phyloP scores from a whole-genome alignment of 2,329 filamentous ascomycete species.

The Xylariaceae sp. region DNA sequence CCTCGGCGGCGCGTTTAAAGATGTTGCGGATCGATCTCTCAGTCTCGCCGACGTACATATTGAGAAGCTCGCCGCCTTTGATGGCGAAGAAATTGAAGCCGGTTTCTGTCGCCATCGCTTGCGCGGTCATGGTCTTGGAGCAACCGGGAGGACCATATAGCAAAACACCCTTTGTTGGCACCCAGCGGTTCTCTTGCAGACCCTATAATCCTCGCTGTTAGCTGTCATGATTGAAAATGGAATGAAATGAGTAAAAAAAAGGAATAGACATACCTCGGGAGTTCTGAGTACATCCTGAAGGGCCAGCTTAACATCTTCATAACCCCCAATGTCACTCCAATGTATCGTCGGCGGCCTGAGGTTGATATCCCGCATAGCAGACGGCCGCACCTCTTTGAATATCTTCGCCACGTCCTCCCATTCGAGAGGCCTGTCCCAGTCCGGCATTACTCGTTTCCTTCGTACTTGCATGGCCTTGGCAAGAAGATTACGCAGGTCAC shows the following conservation, averaged over 20 bases:
- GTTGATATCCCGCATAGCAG: constrained; percentile 83
- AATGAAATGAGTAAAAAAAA: neutral
- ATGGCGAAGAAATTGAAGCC: constrained; percentile 91
- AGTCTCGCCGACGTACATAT: constrained; percentile 95
- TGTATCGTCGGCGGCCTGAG: constrained; percentile 78
- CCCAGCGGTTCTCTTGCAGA: constrained; percentile 37
- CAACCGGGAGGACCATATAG: constrained; percentile 91
- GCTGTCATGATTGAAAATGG: neutral
- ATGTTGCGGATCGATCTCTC: constrained; percentile 80
- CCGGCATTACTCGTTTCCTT: constrained; percentile 21
- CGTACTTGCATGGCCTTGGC: constrained; percentile 38
- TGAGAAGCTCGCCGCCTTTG: constrained; percentile 87
- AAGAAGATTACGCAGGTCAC: constrained; percentile 65
- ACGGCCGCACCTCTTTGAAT: constrained; percentile 65
- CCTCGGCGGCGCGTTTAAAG: constrained; percentile 79
- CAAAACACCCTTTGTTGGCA: constrained; percentile 73
- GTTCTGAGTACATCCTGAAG: constrained; percentile 45
- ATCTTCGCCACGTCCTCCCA: constrained; percentile 58
- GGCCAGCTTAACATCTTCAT: constrained; percentile 64
- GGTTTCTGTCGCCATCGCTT: constrained; percentile 85
- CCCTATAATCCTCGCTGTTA: constrained; percentile 26
- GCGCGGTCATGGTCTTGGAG: constrained; percentile 88
- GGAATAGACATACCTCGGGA: constrained; percentile 27
- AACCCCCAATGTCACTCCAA: constrained; percentile 86
- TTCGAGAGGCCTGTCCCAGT: constrained; percentile 17